phyloP scores from a whole-genome alignment of 2,329 filamentous ascomycete species.

The Nemania sp. region DNA sequence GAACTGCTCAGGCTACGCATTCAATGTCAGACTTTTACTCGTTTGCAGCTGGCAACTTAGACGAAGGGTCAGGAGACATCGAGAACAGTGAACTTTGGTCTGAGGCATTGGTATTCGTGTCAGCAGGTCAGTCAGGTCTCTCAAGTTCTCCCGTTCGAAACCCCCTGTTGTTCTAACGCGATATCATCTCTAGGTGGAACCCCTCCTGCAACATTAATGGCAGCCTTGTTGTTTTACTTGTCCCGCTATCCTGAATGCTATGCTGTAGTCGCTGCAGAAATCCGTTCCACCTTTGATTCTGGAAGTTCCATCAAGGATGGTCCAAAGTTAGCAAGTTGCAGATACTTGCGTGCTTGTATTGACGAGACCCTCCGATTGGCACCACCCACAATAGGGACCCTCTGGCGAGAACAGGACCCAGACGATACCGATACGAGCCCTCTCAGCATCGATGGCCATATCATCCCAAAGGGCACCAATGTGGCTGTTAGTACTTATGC shows the following conservation, averaged over 20 bases:
- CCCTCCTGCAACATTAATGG: neutral
- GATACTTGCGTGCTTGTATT: neutral
- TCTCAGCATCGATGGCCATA: neutral
- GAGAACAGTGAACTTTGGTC: no score
- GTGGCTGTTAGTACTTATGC: no score
- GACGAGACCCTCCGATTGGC: neutral
- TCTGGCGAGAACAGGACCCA: neutral
- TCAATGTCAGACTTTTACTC: no score
- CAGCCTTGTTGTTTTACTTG: neutral
- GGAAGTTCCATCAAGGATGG: neutral
- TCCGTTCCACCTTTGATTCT: neutral
- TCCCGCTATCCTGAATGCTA: neutral
- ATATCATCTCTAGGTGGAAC: neutral
- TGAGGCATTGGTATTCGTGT: no score
- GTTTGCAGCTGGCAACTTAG: no score
- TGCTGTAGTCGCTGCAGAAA: neutral
- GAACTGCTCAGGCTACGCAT: no score
- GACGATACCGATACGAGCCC: no score
- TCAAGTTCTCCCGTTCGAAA: neutral
- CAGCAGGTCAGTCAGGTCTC: no score
- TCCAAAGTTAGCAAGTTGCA: neutral
- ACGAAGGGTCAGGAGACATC: no score
- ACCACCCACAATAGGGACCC: neutral
- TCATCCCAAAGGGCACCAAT: neutral
- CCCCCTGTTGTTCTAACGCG: neutral